Percentiles rank a stretch among this genome's conserved stretches.
phyloP scores from a whole-genome alignment of 129 eudicot genomes.

The Oenanthe sinensis region DNA sequence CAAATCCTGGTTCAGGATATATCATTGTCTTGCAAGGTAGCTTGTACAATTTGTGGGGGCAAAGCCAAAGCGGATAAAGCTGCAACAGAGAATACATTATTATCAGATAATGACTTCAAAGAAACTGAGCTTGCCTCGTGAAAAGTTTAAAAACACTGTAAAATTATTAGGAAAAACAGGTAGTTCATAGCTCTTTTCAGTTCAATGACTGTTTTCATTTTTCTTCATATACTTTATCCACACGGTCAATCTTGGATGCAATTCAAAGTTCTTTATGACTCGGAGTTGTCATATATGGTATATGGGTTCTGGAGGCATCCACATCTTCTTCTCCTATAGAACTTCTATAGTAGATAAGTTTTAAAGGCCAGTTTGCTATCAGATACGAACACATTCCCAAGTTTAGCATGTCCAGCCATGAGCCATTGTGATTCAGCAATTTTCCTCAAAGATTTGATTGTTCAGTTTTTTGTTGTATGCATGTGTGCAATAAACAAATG shows the following conservation, averaged over 20 bases:
- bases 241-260: neutral
- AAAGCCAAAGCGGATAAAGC: constrained; percentile 96
- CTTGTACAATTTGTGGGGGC: constrained; percentile 92
- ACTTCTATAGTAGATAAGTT: neutral
- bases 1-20: constrained; percentile 92
- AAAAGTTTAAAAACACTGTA: neutral
- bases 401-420: too few relatives aligned
- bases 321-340: neutral
- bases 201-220: too few relatives aligned
- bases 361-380: neutral
- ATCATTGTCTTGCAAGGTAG: constrained; percentile 87
- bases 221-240: neutral
- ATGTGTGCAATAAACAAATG: neutral
- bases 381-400: neutral
- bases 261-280: neutral
- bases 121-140: neutral
- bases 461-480: neutral
- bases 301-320: neutral
- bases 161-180: too few relatives aligned
- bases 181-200: neutral
- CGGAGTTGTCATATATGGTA: neutral
- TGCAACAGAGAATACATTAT: constrained; percentile 11
- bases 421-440: too few relatives aligned
- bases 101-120: neutral
- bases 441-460: too few relatives aligned